Percentiles rank a stretch among this genome's conserved stretches.
Evolutionary conservation across 441 rosid genomes (phyloP).

Genomic region (Aquilaria agallochum): DNA sequence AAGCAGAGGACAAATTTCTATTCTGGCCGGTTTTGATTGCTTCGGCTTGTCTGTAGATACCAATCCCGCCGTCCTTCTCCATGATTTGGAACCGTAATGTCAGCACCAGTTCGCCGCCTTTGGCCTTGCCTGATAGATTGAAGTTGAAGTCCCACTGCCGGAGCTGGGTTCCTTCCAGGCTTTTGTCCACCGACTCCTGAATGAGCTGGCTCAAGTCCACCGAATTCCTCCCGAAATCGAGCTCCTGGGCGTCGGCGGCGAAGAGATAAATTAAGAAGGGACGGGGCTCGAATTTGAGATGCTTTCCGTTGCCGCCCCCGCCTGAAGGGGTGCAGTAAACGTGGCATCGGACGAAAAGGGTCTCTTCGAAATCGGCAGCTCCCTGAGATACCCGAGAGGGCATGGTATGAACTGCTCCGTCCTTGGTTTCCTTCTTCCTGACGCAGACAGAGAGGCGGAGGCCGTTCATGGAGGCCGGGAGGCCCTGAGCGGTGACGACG

Average conservation of each 20-base stretch:
- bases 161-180: slow-evolving; percentile 62
- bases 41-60: slow-evolving; percentile 62
- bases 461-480: slow-evolving; percentile 91
- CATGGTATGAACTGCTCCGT: slow-evolving; percentile 86
- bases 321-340: slow-evolving; percentile 68
- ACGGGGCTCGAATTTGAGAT: slow-evolving; percentile 69
- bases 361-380: slow-evolving; percentile 91
- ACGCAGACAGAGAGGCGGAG: slow-evolving; percentile 83
- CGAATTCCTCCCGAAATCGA: slow-evolving; percentile 62
- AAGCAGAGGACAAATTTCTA: slow-evolving; percentile 39
- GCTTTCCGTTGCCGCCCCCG: slow-evolving; percentile 45
- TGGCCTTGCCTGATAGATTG: slow-evolving; percentile 83
- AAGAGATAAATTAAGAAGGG: slow-evolving; percentile 64
- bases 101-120: slow-evolving; percentile 78
- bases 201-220: slow-evolving; percentile 72
- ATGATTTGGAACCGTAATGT: slow-evolving; percentile 85
- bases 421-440: slow-evolving; percentile 77
- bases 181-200: slow-evolving; percentile 81
- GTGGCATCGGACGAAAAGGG: slow-evolving; percentile 69
- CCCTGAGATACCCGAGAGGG: slow-evolving; percentile 87
- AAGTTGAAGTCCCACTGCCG: slow-evolving; percentile 89
- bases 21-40: slow-evolving; percentile 40
- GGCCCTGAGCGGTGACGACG: slow-evolving; percentile 75
- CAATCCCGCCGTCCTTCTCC: slow-evolving; percentile 94
- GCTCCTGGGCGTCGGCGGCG: slow-evolving; percentile 84